Base-by-base conservation (phyloP, 805 yeast species). In the Candida bentonensis region DNA sequence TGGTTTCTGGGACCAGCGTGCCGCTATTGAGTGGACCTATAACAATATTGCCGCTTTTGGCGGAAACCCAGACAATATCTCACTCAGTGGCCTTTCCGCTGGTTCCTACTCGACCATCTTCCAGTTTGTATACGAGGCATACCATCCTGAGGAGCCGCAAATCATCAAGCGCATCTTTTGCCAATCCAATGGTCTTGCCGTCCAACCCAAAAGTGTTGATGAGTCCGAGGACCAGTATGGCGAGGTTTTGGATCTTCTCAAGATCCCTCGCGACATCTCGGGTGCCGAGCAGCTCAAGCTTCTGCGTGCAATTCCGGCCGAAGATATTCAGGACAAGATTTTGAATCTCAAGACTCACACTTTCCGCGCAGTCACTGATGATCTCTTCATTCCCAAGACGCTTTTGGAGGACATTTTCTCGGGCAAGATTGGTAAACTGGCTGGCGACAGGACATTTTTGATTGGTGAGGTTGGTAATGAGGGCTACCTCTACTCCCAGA, bases 1-100 rank as follows among this genome's bases (percentile, higher is more conserved):
- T 43, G 72, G 72, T 2, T 58, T 68, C 30, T 67, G 70, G 69
- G 74, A 70, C 50, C 72, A 63, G 48, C 53, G 69, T 40, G 17
- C 53, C 41, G 71, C 68, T 1, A 49, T 69, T 15, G 68, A 67
- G 50, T 70, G 74, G 74, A 54, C 59, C 2, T 57, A 60, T 42
- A 54, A 66, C 47, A 49, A 65, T 50, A 67, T 69, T 45, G 47
- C 47, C 15, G 49, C 60, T 25, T 68, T 70, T 49, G 71, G 70
- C n/a, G 73, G 74, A 40, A 58, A 69, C 51, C 56, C 58, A 0
- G 62, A 64, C 4, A 54, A 56, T 39, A 58, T 70, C 27, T 61
- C 72, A 0, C 59, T 65, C 13, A 66, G 65, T 27, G 74, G 74
- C 2, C 48, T 67, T 21, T 60, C 68, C 42, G 73, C 74, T 3